Conservation (phyloP, 2,329 filamentous ascomycete species). For the Aphanocladium album region DNA sequence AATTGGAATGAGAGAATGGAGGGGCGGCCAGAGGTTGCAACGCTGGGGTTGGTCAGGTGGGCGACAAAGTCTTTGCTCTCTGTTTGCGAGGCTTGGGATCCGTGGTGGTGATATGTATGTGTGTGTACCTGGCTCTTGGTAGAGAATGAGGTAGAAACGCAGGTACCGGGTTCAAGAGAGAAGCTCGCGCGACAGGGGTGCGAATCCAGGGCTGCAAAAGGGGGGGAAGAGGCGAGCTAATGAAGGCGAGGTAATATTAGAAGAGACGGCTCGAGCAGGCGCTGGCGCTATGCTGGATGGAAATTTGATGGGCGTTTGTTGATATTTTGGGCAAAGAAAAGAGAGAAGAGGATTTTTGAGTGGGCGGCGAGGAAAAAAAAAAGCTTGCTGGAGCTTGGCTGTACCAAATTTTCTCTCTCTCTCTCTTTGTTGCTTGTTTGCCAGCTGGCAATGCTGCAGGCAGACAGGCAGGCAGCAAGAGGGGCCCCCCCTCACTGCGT, state of each 20-base stretch:
- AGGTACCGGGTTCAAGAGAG: neutral
- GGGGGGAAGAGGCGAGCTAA: neutral
- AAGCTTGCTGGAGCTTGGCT: neutral
- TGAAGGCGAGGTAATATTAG: neutral
- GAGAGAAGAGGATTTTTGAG: neutral
- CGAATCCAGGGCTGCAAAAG: neutral
- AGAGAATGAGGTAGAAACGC: too few species aligned
- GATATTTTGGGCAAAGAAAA: constrained; percentile 4
- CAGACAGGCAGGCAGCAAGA: neutral
- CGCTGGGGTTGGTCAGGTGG: constrained; percentile 8
- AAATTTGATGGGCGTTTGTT: constrained; percentile 2
- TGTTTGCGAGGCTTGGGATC: neutral
- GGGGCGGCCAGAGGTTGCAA: neutral
- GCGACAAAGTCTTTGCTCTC: neutral
- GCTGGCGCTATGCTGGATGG: neutral
- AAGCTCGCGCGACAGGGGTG: constrained; percentile 2
- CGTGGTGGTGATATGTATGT: neutral
- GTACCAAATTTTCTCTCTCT: neutral
- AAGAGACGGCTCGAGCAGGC: neutral
- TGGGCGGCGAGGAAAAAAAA: neutral
- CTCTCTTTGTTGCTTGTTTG: neutral
- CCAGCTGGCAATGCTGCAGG: constrained; percentile 9
- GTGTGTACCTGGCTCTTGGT: too few species aligned
- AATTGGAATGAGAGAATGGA: constrained; percentile 4
- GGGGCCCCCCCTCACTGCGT: neutral